phyloP scores from a whole-genome alignment of 23 red algal genomes.

The Gracilaria caudata region DNA sequence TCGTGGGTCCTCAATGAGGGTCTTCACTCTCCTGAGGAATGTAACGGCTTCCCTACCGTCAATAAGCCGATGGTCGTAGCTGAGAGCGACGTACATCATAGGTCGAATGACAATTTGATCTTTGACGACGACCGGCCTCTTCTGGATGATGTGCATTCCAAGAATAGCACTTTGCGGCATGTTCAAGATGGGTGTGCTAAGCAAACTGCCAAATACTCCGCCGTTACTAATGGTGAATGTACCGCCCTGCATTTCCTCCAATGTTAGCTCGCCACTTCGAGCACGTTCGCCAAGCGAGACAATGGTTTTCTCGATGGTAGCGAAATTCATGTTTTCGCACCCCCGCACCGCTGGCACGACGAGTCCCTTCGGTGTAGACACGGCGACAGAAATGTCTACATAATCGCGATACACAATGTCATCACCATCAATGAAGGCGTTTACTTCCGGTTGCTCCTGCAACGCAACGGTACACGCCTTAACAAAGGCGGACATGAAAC shows the following conservation, averaged over 20 bases:
- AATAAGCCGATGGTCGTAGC: slow-evolving; percentile 98
- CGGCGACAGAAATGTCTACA: slow-evolving; percentile 98
- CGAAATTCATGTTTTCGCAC: slow-evolving; percentile 98
- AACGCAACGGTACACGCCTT: slow-evolving; percentile 93
- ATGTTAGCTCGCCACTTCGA: slow-evolving; percentile 72
- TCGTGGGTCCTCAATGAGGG: slow-evolving; percentile 95
- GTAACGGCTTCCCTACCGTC: slow-evolving; percentile 99
- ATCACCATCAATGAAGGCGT: slow-evolving; percentile 95
- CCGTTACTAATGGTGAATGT: slow-evolving; percentile 99
- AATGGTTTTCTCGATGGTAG: slow-evolving; percentile 91
- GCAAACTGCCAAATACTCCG: slow-evolving; percentile 94
- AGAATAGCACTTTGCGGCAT: slow-evolving; percentile 99
- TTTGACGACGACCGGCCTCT: slow-evolving; percentile 89
- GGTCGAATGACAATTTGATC: slow-evolving; percentile 96
- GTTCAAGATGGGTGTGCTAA: slow-evolving; percentile 97
- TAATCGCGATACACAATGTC: slow-evolving; percentile 99
- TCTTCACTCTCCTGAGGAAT: slow-evolving; percentile 94
- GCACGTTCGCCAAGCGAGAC: slow-evolving; percentile 83
- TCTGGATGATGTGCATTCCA: slow-evolving; percentile 99
- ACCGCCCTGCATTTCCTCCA: slow-evolving; percentile 99
- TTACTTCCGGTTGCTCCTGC: slow-evolving; percentile 96
- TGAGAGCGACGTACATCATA: slow-evolving; percentile 99
- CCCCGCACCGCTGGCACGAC: slow-evolving; percentile 90
- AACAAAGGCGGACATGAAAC: slow-evolving; percentile 99
- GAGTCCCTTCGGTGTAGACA: slow-evolving; percentile 94